Percentiles rank a stretch among this genome's conserved stretches.
phyloP scores from a whole-genome alignment of 306 rosid species.

The Clitoria ternatea region DNA sequence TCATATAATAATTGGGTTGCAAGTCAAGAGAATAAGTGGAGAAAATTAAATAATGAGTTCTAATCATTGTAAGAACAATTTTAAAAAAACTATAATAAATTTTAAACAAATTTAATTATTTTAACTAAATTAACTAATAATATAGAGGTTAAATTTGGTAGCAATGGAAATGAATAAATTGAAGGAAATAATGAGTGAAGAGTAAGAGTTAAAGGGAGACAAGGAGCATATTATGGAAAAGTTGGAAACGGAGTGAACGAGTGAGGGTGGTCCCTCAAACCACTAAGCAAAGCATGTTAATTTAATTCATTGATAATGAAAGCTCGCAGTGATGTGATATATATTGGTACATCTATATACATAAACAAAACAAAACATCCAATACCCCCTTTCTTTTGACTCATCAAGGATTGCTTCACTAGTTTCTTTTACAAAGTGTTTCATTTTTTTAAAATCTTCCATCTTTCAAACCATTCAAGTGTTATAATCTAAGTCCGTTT shows the following conservation, averaged over 20 bases:
- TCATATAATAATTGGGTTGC: no score
- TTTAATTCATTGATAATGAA: slow-evolving; percentile 38
- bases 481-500: no score
- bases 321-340: slow-evolving; percentile 29
- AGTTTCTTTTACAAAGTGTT: slow-evolving; percentile 8
- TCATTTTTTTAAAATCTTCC: background rate
- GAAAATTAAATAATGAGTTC: no score
- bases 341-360: slow-evolving; percentile 15
- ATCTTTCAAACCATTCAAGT: background rate
- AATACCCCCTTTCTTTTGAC: slow-evolving; percentile 38
- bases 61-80: no score
- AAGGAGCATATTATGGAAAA: slow-evolving; percentile 67
- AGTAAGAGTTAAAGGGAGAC: slow-evolving; percentile 51
- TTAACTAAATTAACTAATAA: slow-evolving; percentile 1
- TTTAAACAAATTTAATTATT: no score
- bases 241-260: slow-evolving; percentile 37
- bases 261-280: slow-evolving; percentile 52
- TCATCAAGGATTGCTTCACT: slow-evolving; percentile 36
- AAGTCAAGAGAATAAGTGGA: no score
- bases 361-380: slow-evolving; percentile 11
- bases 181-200: slow-evolving; percentile 34
- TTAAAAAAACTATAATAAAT: no score
- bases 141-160: background rate
- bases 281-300: slow-evolving; percentile 55
- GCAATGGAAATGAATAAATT: slow-evolving; percentile 33